phyloP scores from a whole-genome alignment of 306 rosid genomes.

The Gleditsia sinensis region DNA sequence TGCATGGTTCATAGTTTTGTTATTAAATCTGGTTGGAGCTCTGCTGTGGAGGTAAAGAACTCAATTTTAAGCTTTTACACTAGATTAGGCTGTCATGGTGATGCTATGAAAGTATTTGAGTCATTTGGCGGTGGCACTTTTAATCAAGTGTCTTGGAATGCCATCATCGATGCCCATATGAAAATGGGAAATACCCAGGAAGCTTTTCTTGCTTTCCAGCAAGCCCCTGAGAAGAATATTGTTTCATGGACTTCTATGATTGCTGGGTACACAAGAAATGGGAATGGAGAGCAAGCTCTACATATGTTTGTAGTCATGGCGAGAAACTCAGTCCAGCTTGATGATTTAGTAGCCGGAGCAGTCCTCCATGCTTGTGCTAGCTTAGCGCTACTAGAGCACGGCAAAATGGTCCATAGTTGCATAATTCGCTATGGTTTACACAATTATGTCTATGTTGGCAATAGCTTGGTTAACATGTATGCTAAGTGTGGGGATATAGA shows the following conservation, averaged over 20 bases:
- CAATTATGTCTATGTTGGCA: constrained; percentile 54
- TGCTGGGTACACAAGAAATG: constrained; percentile 67
- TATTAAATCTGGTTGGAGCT: constrained; percentile 72
- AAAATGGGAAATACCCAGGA: constrained; percentile 59
- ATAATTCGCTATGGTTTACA: constrained; percentile 51
- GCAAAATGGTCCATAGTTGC: constrained; percentile 65
- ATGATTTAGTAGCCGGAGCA: constrained; percentile 69
- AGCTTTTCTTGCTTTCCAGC: constrained; percentile 67
- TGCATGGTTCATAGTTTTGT: constrained; percentile 61
- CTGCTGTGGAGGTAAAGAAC: constrained; percentile 63
- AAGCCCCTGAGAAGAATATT: constrained; percentile 59
- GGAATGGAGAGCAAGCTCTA: constrained; percentile 66
- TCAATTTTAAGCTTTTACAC: constrained; percentile 73
- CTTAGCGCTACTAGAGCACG: constrained; percentile 59
- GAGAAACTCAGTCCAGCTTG: constrained; percentile 56
- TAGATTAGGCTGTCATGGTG: constrained; percentile 52
- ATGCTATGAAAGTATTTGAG: constrained; percentile 53
- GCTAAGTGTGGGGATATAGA: constrained; percentile 74
- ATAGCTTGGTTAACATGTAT: constrained; percentile 78
- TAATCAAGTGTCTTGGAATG: constrained; percentile 81
- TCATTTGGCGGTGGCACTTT: constrained; percentile 39
- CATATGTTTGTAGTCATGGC: constrained; percentile 61
- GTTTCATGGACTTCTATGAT: constrained; percentile 90
- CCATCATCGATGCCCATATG: constrained; percentile 80
- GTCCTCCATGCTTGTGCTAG: constrained; percentile 80